phyloP scores from a whole-genome alignment of 83 land plant species.

The Picea engelmannii region DNA sequence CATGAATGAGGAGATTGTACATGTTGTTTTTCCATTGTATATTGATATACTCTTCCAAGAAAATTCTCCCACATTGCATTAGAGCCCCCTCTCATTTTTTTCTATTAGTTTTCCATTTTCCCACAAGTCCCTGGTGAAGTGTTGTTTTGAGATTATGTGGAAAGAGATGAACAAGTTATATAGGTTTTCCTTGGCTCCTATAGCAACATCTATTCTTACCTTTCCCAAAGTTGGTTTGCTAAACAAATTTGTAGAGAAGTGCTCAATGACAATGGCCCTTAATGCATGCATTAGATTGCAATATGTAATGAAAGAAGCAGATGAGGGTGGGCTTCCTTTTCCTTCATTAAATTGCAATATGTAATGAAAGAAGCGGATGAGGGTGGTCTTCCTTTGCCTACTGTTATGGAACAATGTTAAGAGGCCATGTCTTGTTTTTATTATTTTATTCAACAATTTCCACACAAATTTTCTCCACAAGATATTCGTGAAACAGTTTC shows the following conservation, averaged over 20 bases:
- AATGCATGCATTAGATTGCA: conserved; percentile 60
- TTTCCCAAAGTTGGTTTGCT: conserved; percentile 76
- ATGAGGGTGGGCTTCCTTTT: conserved; percentile 69
- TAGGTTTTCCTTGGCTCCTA: conserved; percentile 67
- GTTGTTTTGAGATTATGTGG: conserved; percentile 59
- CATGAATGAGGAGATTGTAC: conserved; percentile 18
- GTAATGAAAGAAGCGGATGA: conserved; percentile 55
- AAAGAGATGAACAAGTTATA: conserved; percentile 55
- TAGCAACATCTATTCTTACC: conserved; percentile 63
- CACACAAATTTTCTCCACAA: conserved; percentile 38
- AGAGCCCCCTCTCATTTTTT: conserved; percentile 56
- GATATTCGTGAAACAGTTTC: too few relatives aligned
- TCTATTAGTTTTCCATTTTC: conserved; percentile 23
- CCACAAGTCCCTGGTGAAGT: conserved; percentile 26
- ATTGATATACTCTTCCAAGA: conserved; percentile 68
- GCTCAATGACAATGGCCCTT: conserved; percentile 41
- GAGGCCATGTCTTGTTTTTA: conserved; percentile 89
- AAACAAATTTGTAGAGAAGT: conserved; percentile 48
- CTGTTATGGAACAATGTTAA: conserved; percentile 94
- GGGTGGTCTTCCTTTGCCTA: conserved; percentile 78
- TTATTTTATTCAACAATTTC: conserved; percentile 82
- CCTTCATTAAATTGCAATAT: conserved; percentile 75
- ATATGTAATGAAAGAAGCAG: conserved; percentile 51
- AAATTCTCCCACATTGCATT: conserved; percentile 74
- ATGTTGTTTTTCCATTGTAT: conserved; percentile 30